A percentile compares a stretch with the other conserved stretches of the same genome.
These are phyloP conservation scores for Calonectria pauciramosa DNA, from an alignment of 2,329 filamentous ascomycete genomes.

Conservation along the genomic window DNA sequence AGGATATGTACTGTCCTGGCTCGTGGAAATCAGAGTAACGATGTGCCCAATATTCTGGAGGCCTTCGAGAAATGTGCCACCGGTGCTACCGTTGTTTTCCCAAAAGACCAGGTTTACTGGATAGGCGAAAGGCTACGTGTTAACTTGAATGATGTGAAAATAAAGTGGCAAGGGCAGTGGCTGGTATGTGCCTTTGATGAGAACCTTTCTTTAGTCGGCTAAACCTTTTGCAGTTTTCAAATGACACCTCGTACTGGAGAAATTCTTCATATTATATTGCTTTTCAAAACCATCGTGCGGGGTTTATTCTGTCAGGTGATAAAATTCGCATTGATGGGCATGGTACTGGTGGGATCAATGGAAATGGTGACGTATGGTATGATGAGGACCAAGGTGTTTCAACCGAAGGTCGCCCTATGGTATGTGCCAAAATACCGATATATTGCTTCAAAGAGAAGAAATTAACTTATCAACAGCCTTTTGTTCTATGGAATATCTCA, in stretches of 20 bases:
- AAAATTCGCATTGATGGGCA: not conserved
- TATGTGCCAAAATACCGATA: not conserved
- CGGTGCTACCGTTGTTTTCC: not conserved
- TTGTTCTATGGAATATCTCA: not conserved
- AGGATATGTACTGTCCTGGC: not conserved
- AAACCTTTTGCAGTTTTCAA: not conserved
- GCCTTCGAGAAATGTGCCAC: not conserved
- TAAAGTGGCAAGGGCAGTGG: constrained; percentile 5
- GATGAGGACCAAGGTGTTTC: not conserved
- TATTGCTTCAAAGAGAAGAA: not conserved
- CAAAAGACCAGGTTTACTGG: not conserved
- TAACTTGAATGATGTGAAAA: not conserved
- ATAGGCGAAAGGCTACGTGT: not conserved
- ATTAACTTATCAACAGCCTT: not conserved
- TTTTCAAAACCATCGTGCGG: not conserved
- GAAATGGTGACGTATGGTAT: not conserved
- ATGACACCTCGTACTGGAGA: not conserved
- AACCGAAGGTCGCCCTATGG: not conserved
- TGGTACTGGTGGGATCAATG: not conserved
- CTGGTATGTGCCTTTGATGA: not conserved
- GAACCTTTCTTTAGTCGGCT: not conserved
- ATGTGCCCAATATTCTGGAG: not conserved
- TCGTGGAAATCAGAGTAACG: not conserved
- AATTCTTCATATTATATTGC: not conserved
- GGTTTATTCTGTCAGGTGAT: not conserved